A percentile compares a stretch with the other conserved stretches of the same genome.
These are phyloP conservation scores for Colletotrichum karsti DNA, from an alignment of 2,329 filamentous ascomycete genomes.

Conservation along the genomic window DNA sequence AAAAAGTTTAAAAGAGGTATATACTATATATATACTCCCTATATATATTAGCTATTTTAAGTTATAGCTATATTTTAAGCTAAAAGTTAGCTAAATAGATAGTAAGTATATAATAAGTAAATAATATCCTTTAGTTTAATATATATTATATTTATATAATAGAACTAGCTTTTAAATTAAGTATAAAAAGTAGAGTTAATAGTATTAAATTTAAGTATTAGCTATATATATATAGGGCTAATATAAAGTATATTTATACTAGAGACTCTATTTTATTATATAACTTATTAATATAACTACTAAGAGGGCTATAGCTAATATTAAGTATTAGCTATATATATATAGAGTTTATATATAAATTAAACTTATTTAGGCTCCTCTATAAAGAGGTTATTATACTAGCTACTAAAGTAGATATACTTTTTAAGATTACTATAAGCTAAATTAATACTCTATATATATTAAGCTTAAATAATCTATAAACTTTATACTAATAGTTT, in stretches of 20 bases:
- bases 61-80: background rate
- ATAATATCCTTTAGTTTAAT: background rate
- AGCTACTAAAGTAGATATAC: background rate
- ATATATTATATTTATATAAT: background rate
- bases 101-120: background rate
- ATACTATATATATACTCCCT: too few relatives aligned
- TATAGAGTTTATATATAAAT: background rate
- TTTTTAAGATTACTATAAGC: background rate
- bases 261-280: background rate
- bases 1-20: too few relatives aligned
- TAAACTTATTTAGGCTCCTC: background rate
- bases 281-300: background rate
- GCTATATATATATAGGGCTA: too few relatives aligned
- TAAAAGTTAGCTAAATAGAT: background rate
- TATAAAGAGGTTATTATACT: background rate
- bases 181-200: background rate
- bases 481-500: background rate
- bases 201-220: background rate
- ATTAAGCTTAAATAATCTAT: too few relatives aligned
- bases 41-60: too few relatives aligned
- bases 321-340: background rate
- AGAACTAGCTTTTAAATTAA: background rate
- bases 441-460: background rate
- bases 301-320: background rate
- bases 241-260: too few relatives aligned